Evolutionary conservation across 2,329 filamentous ascomycete species (phyloP).

Genomic region (Iodosphaeria phyllophila): DNA sequence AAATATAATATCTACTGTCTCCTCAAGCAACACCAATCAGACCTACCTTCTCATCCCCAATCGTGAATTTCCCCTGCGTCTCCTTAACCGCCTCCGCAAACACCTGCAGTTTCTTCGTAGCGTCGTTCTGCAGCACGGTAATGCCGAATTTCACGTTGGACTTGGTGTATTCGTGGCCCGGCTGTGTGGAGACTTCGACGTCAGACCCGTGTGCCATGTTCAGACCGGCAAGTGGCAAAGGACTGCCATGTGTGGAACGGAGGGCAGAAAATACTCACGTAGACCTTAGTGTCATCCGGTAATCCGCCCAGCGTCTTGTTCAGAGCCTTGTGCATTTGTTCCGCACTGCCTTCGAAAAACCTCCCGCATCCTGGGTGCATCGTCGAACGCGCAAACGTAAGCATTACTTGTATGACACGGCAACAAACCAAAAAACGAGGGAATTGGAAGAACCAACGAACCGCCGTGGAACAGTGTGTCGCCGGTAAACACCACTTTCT

Average conservation of each 20-base stretch:
- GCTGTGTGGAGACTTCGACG: constrained; percentile 24
- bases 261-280: constrained; percentile 50
- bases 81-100: constrained; percentile 68
- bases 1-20: constrained; percentile 1
- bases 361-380: constrained; percentile 56
- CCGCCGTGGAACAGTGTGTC: constrained; percentile 92
- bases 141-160: constrained; percentile 78
- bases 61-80: constrained; percentile 91
- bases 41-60: constrained; percentile 82
- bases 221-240: too few species aligned
- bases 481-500: constrained; percentile 76
- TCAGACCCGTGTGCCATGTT: background rate
- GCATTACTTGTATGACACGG: background rate
- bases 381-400: background rate
- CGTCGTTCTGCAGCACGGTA: constrained; percentile 54
- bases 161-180: constrained; percentile 97
- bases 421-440: constrained; percentile 1
- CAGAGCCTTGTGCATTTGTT: constrained; percentile 83
- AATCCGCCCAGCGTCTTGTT: constrained; percentile 68
- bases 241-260: too few species aligned
- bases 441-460: too few species aligned
- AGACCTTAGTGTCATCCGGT: constrained; percentile 83
- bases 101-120: constrained; percentile 56
- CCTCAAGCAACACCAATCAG: too few species aligned
- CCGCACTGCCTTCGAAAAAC: constrained; percentile 83